Percentiles rank a stretch among this genome's conserved stretches.
phyloP scores from a whole-genome alignment of 1,284 basidiomycete genomes.

The Schizophyllum amplum region DNA sequence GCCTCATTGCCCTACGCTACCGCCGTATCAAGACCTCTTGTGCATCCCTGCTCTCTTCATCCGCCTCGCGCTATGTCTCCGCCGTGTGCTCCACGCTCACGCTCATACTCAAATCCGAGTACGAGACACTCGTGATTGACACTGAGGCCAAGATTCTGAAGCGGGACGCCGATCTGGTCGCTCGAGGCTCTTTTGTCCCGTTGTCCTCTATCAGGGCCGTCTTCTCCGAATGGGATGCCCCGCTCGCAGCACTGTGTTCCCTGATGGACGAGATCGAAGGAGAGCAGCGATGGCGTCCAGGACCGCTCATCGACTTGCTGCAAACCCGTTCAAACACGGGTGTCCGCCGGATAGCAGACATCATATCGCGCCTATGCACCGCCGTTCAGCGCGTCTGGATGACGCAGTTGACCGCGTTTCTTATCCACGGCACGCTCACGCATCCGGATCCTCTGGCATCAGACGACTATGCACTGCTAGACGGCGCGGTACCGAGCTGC shows the following conservation, averaged over 20 bases:
- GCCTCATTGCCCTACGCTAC: constrained; percentile 65
- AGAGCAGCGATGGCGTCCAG: constrained; percentile 55
- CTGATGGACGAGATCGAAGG: constrained; percentile 56
- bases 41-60: constrained; percentile 36
- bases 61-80: constrained; percentile 67
- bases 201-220: constrained; percentile 72
- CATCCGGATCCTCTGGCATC: constrained; percentile 48
- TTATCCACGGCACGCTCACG: constrained; percentile 70
- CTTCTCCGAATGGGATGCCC: constrained; percentile 81
- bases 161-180: constrained; percentile 65
- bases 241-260: constrained; percentile 58
- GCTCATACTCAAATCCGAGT: constrained; percentile 68
- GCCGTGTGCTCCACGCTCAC: constrained; percentile 67
- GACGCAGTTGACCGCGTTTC: constrained; percentile 66
- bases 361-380: constrained; percentile 57
- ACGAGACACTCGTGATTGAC: constrained; percentile 71
- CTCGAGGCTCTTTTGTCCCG: constrained; percentile 71
- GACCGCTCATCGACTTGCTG: constrained; percentile 71
- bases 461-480: constrained; percentile 43
- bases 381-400: constrained; percentile 79
- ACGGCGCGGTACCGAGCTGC: constrained; percentile 66
- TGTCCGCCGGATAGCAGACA: constrained; percentile 61
- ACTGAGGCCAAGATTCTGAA: constrained; percentile 74
- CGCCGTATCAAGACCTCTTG: constrained; percentile 56
- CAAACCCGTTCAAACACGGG: constrained; percentile 65